These are phyloP conservation scores for Suillus alpinus DNA, from an alignment of 768 basidiomycete species.

Conservation along the genomic window DNA sequence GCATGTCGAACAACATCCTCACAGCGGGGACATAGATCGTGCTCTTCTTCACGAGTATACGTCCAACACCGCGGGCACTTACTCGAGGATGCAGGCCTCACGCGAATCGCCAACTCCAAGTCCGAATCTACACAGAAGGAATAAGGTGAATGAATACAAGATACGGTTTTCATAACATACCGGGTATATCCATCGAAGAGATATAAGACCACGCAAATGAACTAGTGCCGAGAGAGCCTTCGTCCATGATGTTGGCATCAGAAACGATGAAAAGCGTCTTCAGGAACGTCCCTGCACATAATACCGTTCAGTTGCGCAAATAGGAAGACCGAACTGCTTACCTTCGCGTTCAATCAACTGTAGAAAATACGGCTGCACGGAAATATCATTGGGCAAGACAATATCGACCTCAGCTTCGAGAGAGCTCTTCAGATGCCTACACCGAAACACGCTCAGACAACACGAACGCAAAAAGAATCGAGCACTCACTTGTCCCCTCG, in stretches of 20 bases:
- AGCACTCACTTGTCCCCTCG: slow-evolving; percentile 64
- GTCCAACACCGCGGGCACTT: slow-evolving; percentile 97
- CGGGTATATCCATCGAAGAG: slow-evolving; percentile 41
- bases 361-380: slow-evolving; percentile 27
- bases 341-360: slow-evolving; percentile 46
- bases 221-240: slow-evolving; percentile 37
- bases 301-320: neutral
- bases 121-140: slow-evolving; percentile 5
- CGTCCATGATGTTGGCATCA: slow-evolving; percentile 52
- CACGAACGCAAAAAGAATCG: neutral
- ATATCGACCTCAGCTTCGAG: slow-evolving; percentile 76
- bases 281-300: slow-evolving; percentile 52
- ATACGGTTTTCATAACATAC: slow-evolving; percentile 32
- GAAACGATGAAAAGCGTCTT: slow-evolving; percentile 83
- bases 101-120: slow-evolving; percentile 41
- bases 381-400: slow-evolving; percentile 41
- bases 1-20: slow-evolving; percentile 15
- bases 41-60: slow-evolving; percentile 49
- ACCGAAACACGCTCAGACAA: slow-evolving; percentile 6
- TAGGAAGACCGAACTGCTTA: slow-evolving; percentile 2
- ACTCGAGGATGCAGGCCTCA: slow-evolving; percentile 54
- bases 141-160: neutral
- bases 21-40: slow-evolving; percentile 69
- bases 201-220: slow-evolving; percentile 51
- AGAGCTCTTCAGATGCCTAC: slow-evolving; percentile 69